Base-by-base conservation (phyloP, 2,329 filamentous ascomycete species). In the Alternaria gaisen region DNA sequence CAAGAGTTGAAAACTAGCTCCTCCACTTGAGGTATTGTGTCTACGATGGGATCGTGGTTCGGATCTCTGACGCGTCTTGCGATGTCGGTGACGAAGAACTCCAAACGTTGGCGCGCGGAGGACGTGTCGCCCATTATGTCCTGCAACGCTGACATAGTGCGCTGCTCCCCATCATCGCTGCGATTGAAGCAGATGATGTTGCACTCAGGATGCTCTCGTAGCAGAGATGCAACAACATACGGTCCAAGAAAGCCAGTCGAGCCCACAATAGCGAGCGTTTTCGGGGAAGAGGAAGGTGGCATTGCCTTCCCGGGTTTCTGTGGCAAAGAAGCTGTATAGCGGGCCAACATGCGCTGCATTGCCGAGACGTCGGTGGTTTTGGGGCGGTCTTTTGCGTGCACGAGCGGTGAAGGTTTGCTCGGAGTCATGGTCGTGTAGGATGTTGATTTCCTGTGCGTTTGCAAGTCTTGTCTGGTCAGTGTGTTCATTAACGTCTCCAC, bases 1-100 rank as follows among this genome's bases (percentile, higher is more conserved):
- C 84, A 86, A 1, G 84, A 81, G 65, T 80, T 80, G 74, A 85
- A 83, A 44, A 86, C 81, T n/a, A 86, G 77, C 22, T 68, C 72
- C 1, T 79, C 78, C 2, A 85, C 68, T 0, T 51, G 53, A 5
- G 42, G 46, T 11, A 53, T 36, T 40, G 12, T 26, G 6, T n/a
- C 32, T 40, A n/a, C 18, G 22, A 50, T 34, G 16, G n/a, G 14
- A 70, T 36, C 4, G 14, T 14, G 20, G 44, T 30, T 38, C 60
- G n/a, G 46, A 72, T 65, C 2, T 56, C 52, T 16, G 53, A 58
- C 66, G 48, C 1, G 84, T 73, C 12, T 82, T 81, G 8, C 53
- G 10, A 66, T 34, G 32, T 58, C 28, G 14, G 52, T 40, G 24
- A 26, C 20, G 16, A 64, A 30, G 30, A 66, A 67, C 9, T 46